Percentiles rank a stretch among this genome's conserved stretches.
phyloP scores from a whole-genome alignment of 2,329 filamentous ascomycete genomes.

The Monosporascus sp. region DNA sequence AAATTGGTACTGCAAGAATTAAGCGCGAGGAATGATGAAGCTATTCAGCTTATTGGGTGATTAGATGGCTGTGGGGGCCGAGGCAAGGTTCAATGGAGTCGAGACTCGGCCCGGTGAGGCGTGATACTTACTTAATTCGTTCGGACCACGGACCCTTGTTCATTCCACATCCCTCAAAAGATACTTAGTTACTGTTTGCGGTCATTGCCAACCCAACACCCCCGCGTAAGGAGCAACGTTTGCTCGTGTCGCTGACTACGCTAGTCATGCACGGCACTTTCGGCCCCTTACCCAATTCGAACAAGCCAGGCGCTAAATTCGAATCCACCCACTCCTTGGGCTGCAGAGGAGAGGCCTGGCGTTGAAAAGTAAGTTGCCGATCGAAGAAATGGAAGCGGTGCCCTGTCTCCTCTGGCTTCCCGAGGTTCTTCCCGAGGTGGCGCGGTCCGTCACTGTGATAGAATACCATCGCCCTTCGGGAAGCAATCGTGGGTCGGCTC shows the following conservation, averaged over 20 bases:
- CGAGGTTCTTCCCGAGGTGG: not conserved
- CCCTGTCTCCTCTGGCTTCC: not conserved
- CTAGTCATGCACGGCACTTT: not conserved
- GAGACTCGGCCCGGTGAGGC: conserved; percentile 16
- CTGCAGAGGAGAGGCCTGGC: not conserved
- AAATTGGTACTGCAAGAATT: not conserved
- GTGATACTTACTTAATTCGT: conserved; percentile 3
- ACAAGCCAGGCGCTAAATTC: not conserved
- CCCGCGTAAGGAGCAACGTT: too few species aligned
- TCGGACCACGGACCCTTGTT: conserved; percentile 8
- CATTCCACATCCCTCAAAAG: not conserved
- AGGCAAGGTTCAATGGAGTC: conserved; percentile 3
- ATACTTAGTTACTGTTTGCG: not conserved
- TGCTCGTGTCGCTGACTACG: not conserved
- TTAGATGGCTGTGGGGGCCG: conserved; percentile 11
- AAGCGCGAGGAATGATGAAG: conserved; percentile 12
- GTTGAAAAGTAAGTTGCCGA: not conserved
- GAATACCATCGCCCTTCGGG: too few species aligned
- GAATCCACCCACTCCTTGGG: not conserved
- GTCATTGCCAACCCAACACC: not conserved
- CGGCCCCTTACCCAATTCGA: not conserved
- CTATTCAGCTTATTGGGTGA: conserved; percentile 9
- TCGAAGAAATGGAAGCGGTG: not conserved
- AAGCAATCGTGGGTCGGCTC: too few species aligned
- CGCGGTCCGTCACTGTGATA: not conserved